Evolutionary conservation across 768 basidiomycete genomes (phyloP).

Genomic region (Boletus subparvulus): DNA sequence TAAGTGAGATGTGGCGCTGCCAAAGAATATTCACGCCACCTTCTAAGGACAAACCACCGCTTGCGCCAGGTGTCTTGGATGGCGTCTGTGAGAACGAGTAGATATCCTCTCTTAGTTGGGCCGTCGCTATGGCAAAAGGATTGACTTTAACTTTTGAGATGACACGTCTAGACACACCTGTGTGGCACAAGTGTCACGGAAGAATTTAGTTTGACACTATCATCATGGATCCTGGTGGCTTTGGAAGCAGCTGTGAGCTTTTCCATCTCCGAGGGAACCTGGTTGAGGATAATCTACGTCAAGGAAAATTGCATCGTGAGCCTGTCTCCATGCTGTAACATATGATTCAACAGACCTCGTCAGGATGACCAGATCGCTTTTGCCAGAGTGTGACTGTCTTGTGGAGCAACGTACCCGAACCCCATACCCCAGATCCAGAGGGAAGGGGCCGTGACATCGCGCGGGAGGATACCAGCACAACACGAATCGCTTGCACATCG

Average conservation of each 20-base stretch:
- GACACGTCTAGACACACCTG: conserved; percentile 47
- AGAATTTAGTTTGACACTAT: conserved; percentile 66
- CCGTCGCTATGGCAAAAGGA: conserved; percentile 53
- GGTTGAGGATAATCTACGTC: conserved; percentile 72
- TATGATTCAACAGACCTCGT: conserved; percentile 54
- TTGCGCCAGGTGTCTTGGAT: conserved; percentile 78
- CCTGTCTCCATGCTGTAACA: background rate
- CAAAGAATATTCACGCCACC: conserved; percentile 44
- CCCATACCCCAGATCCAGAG: conserved; percentile 58
- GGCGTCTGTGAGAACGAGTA: conserved; percentile 80
- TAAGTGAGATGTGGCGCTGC: background rate
- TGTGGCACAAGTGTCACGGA: conserved; percentile 71
- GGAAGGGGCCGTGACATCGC: conserved; percentile 44
- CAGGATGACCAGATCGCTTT: conserved; percentile 71
- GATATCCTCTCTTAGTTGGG: conserved; percentile 80
- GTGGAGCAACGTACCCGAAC: conserved; percentile 59
- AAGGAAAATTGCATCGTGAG: conserved; percentile 17
- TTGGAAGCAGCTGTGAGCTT: conserved; percentile 17
- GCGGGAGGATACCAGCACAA: conserved; percentile 61
- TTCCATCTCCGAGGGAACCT: conserved; percentile 63
- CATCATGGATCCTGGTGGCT: conserved; percentile 39
- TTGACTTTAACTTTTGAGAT: conserved; percentile 1
- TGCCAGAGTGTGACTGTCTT: conserved; percentile 81
- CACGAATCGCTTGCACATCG: conserved; percentile 87
- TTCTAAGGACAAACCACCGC: conserved; percentile 83